These are phyloP conservation scores for Inosperma sp. DNA, from an alignment of 768 basidiomycete genomes.

Conservation along the genomic window DNA sequence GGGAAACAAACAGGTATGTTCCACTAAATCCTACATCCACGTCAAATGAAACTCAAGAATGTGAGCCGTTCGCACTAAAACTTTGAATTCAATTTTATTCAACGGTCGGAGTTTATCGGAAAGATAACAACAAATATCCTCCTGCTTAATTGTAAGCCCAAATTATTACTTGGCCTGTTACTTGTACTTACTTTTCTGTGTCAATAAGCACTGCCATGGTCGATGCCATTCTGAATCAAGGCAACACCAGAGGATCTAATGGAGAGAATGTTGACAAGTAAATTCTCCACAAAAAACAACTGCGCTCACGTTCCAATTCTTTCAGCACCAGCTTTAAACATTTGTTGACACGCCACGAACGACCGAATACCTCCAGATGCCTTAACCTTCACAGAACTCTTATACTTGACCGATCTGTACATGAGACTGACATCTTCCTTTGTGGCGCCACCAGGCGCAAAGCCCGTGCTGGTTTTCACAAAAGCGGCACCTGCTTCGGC, in stretches of 20 bases:
- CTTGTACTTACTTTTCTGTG: too few relatives aligned
- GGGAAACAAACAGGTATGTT: too few relatives aligned
- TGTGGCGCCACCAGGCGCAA: conserved; percentile 44
- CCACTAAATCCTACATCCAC: too few relatives aligned
- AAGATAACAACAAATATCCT: too few relatives aligned
- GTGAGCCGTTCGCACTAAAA: too few relatives aligned
- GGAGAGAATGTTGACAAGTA: not conserved
- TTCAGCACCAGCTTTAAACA: conserved; percentile 48
- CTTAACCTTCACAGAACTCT: conserved; percentile 41
- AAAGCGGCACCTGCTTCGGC: conserved; percentile 49
- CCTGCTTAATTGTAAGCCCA: too few relatives aligned
- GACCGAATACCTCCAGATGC: conserved; percentile 49
- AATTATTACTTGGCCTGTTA: too few relatives aligned
- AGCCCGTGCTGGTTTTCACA: conserved; percentile 54
- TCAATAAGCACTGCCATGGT: too few relatives aligned
- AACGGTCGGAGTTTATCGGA: too few relatives aligned
- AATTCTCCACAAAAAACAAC: not conserved
- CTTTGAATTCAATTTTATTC: too few relatives aligned
- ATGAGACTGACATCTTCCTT: conserved; percentile 42
- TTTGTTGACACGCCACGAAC: conserved; percentile 42
- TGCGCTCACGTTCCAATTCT: conserved; percentile 48
- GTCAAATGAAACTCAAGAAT: too few relatives aligned
- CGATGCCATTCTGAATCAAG: conserved; percentile 15
- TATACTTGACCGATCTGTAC: conserved; percentile 34
- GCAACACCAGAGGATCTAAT: conserved; percentile 18